phyloP scores from a whole-genome alignment of 768 basidiomycete species.

The Candolleomyces aberdarensis region DNA sequence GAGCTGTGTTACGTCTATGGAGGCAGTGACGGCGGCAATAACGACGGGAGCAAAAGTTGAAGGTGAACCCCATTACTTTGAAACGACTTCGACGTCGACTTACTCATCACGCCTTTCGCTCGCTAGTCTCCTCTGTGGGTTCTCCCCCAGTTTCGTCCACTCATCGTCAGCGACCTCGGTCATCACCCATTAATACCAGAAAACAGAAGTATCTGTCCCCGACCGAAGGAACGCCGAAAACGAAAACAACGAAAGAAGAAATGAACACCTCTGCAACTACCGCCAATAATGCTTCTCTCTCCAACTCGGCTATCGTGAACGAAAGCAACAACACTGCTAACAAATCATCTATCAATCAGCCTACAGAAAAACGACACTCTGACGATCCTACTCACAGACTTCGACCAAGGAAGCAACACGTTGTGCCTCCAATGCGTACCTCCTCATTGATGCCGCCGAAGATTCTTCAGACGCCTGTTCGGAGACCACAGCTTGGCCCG shows the following conservation, averaged over 20 bases:
- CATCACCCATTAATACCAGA: no score
- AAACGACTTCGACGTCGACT: not conserved
- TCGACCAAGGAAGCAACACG: not conserved
- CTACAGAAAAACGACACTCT: no score
- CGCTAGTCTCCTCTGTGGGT: not conserved
- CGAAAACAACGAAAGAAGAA: not conserved
- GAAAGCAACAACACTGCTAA: no score
- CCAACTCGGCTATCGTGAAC: no score
- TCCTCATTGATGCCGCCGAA: conserved; percentile 5
- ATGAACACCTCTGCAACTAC: not conserved
- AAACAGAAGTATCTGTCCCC: no score
- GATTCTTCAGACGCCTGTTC: conserved; percentile 1
- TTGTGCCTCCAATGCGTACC: conserved; percentile 3
- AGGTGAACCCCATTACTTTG: not conserved
- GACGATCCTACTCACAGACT: not conserved
- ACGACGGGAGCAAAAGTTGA: not conserved
- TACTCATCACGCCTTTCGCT: not conserved
- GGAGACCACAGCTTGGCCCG: not conserved
- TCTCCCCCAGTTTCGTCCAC: not conserved
- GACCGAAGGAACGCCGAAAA: not conserved
- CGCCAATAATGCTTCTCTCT: not conserved
- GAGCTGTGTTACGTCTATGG: no score
- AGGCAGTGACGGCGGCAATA: no score
- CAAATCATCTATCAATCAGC: no score
- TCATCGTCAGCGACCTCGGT: not conserved